Evolutionary conservation across 2,329 filamentous ascomycete genomes (phyloP).

Genomic region (Monosporascus sp.): DNA sequence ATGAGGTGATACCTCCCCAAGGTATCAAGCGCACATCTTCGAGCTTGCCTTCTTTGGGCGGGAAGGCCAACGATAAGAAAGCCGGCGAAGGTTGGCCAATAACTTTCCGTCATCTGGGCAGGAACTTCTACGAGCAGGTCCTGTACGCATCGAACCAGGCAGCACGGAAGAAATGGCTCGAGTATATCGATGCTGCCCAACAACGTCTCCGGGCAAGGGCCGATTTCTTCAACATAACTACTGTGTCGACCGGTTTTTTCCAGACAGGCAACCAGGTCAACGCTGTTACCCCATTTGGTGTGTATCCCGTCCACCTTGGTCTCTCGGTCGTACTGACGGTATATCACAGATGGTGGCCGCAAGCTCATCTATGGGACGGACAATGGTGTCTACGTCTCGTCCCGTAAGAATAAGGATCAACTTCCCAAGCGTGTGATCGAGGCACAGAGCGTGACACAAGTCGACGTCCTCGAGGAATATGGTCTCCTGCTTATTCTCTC

Average conservation of each 20-base stretch:
- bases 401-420: slow-evolving; percentile 82
- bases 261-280: slow-evolving; percentile 76
- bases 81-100: slow-evolving; percentile 81
- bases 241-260: slow-evolving; percentile 57
- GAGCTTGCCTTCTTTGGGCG: slow-evolving; percentile 54
- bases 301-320: slow-evolving; percentile 26
- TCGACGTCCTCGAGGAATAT: slow-evolving; percentile 95
- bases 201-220: slow-evolving; percentile 80
- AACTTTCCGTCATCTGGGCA: slow-evolving; percentile 92
- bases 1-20: slow-evolving; percentile 79
- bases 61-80: slow-evolving; percentile 47
- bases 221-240: slow-evolving; percentile 77
- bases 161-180: slow-evolving; percentile 92
- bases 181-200: slow-evolving; percentile 89
- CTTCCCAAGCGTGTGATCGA: slow-evolving; percentile 80
- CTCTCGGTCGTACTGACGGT: slow-evolving; percentile 3
- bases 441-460: slow-evolving; percentile 80
- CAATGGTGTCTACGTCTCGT: slow-evolving; percentile 85
- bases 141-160: slow-evolving; percentile 82
- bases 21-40: slow-evolving; percentile 86
- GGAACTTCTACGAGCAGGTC: slow-evolving; percentile 89
- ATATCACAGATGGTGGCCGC: slow-evolving; percentile 73
- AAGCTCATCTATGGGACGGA: slow-evolving; percentile 95
- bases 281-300: slow-evolving; percentile 87
- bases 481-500: slow-evolving; percentile 84